Percentiles rank a stretch among this genome's conserved stretches.
Evolutionary conservation across 768 basidiomycete genomes (phyloP).

Genomic region (Neoboletus subvelutipes): DNA sequence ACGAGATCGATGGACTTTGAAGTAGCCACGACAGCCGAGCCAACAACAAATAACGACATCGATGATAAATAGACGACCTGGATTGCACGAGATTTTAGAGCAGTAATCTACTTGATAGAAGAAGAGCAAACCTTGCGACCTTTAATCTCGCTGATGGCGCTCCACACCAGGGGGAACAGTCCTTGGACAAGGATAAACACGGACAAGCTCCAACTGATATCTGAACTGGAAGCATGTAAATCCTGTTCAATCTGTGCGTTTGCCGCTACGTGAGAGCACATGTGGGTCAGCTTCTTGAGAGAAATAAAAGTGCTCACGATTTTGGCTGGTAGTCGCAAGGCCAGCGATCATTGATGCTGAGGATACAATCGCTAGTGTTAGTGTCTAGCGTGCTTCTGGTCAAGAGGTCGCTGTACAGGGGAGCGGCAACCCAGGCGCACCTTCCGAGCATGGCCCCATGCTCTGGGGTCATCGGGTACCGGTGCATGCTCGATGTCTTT

Average conservation of each 20-base stretch:
- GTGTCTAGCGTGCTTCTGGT: conserved; percentile 15
- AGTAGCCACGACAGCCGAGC: conserved; percentile 57
- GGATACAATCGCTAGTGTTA: conserved; percentile 27
- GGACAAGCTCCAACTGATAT: conserved; percentile 69
- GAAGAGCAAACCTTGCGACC: conserved; percentile 57
- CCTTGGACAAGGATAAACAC: conserved; percentile 75
- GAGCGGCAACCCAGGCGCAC: conserved; percentile 28
- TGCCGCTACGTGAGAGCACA: conserved; percentile 46
- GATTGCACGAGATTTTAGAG: background rate
- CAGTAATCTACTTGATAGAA: background rate
- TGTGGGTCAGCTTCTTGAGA: background rate
- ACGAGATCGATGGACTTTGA: conserved; percentile 56
- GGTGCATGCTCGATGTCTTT: conserved; percentile 37
- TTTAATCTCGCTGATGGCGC: conserved; percentile 69
- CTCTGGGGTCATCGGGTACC: conserved; percentile 60
- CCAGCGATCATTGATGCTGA: conserved; percentile 31
- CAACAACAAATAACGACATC: conserved; percentile 52
- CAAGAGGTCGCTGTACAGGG: background rate
- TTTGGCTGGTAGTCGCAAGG: conserved; percentile 26
- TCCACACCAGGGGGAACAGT: conserved; percentile 64
- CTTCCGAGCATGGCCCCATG: conserved; percentile 57
- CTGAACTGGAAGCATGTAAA: conserved; percentile 56
- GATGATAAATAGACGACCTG: conserved; percentile 59
- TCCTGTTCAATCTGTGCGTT: conserved; percentile 62
- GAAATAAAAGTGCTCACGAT: conserved; percentile 20